Conservation (phyloP, 176 grass and related monocot species). For the Cenchrus purpureus region DNA sequence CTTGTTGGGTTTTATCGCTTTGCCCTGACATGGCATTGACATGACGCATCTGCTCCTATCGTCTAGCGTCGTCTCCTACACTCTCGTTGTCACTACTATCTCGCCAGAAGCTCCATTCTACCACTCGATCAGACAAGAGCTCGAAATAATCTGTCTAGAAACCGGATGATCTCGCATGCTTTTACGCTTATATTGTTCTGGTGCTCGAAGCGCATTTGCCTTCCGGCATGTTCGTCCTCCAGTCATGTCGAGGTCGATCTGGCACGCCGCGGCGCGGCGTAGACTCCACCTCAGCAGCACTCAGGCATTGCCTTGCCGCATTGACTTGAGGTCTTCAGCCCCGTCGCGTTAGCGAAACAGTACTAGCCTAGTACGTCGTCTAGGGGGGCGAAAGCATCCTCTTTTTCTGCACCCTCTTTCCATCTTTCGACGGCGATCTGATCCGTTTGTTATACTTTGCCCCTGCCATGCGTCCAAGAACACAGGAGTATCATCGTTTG, state of each 20-base stretch:
- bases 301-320: no score
- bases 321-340: no score
- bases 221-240: not conserved
- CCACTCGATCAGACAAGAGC: not conserved
- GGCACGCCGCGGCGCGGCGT: not conserved
- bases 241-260: not conserved
- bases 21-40: constrained; percentile 32
- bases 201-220: not conserved
- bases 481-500: constrained; percentile 6
- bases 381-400: no score
- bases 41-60: constrained; percentile 11
- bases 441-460: constrained; percentile 26
- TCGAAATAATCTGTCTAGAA: not conserved
- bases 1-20: not conserved
- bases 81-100: not conserved
- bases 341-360: not conserved
- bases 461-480: constrained; percentile 36
- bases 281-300: constrained; percentile 22
- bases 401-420: not conserved
- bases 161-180: not conserved
- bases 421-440: not conserved
- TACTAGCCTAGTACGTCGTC: not conserved
- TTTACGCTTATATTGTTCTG: not conserved
- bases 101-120: constrained; percentile 18
- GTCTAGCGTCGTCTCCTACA: not conserved